phyloP scores from a whole-genome alignment of 768 basidiomycete species.

The Suillus alpinus region DNA sequence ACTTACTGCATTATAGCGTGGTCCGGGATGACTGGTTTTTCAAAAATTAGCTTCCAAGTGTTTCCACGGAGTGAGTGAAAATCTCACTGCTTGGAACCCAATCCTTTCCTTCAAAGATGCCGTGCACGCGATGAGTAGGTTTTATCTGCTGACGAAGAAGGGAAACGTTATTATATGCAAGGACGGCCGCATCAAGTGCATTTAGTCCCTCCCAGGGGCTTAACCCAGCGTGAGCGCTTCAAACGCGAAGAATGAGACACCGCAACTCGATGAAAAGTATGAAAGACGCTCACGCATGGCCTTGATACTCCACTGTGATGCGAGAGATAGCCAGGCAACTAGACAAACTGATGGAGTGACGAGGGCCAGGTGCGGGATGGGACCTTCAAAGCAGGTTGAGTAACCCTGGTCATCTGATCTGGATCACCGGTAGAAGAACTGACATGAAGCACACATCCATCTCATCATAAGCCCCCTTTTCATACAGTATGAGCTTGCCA shows the following conservation, averaged over 20 bases:
- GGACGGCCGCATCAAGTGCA: constrained; percentile 74
- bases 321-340: constrained; percentile 59
- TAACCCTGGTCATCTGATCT: not conserved
- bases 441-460: constrained; percentile 74
- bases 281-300: constrained; percentile 52
- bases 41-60: constrained; percentile 1
- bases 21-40: constrained; percentile 65
- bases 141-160: constrained; percentile 76
- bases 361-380: constrained; percentile 71
- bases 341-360: constrained; percentile 56
- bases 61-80: not conserved
- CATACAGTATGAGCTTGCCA: constrained; percentile 63
- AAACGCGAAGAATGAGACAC: not conserved
- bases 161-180: constrained; percentile 73
- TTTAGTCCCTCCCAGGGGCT: constrained; percentile 83
- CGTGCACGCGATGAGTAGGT: constrained; percentile 72
- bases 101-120: constrained; percentile 68
- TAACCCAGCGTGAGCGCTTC: constrained; percentile 66
- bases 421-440: constrained; percentile 9
- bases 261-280: not conserved
- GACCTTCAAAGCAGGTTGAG: constrained; percentile 42
- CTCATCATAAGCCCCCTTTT: constrained; percentile 65
- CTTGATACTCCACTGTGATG: constrained; percentile 57
- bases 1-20: constrained; percentile 64
- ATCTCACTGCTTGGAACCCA: constrained; percentile 65